Conservation (phyloP, 2,329 filamentous ascomycete species). For the Fusarium illudens region DNA sequence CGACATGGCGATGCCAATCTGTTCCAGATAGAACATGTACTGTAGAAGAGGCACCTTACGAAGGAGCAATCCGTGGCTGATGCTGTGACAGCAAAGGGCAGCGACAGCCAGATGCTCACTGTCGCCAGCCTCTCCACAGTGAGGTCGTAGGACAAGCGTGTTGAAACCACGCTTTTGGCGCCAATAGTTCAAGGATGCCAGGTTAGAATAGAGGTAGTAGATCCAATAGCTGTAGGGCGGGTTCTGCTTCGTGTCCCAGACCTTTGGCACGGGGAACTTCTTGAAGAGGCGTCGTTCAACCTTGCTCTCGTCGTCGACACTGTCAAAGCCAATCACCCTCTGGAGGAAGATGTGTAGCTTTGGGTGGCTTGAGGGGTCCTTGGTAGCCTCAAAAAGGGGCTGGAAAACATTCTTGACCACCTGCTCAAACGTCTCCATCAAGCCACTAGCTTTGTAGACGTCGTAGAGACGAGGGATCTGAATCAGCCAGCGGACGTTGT, state of each 20-base stretch:
- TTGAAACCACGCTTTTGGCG: conserved; percentile 93
- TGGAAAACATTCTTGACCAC: conserved; percentile 92
- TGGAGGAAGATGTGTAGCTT: conserved; percentile 96
- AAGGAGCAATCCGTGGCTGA: conserved; percentile 91
- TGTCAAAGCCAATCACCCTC: conserved; percentile 95
- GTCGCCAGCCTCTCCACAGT: conserved; percentile 96
- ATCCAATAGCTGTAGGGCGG: conserved; percentile 99
- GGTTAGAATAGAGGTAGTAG: conserved; percentile 95
- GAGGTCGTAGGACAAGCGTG: conserved; percentile 90
- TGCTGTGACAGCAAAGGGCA: conserved; percentile 92
- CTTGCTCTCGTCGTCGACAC: conserved; percentile 98
- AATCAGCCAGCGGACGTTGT: conserved; percentile 96
- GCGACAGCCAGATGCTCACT: conserved; percentile 95
- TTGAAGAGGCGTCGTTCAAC: conserved; percentile 91
- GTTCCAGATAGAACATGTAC: conserved; percentile 97
- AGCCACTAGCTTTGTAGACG: conserved; percentile 87
- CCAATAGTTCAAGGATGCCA: conserved; percentile 90
- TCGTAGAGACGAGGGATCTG: conserved; percentile 95
- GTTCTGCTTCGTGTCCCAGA: conserved; percentile 93
- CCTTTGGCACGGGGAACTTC: conserved; percentile 90
- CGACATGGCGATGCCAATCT: conserved; percentile 99
- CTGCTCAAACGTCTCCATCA: conserved; percentile 91
- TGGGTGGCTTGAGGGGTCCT: conserved; percentile 83
- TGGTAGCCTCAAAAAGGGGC: conserved; percentile 93
- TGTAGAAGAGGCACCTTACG: conserved; percentile 94